Conservation (phyloP, 108 stramenopile genomes). For the Ochromonas danica region DNA sequence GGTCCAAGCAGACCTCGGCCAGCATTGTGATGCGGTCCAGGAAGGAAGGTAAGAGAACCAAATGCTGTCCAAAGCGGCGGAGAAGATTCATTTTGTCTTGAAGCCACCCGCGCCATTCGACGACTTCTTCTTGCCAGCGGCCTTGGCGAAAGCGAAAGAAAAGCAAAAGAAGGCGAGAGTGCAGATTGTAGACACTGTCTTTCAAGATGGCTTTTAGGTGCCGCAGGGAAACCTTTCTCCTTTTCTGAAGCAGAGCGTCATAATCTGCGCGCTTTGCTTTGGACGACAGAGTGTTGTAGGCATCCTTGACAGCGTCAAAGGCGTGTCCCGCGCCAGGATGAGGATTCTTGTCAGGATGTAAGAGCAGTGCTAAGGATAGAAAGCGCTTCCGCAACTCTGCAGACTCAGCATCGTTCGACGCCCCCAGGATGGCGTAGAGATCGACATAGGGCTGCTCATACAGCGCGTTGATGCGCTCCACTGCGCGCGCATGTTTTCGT, state of each 20-base stretch:
- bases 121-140: neutral
- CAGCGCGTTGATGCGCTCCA: neutral
- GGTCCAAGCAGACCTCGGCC: neutral
- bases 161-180: neutral
- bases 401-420: neutral
- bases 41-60: neutral
- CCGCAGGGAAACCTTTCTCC: neutral
- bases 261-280: neutral
- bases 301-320: slow-evolving; percentile 4
- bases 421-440: neutral
- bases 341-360: slow-evolving; percentile 19
- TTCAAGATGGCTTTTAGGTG: neutral
- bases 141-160: neutral
- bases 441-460: neutral
- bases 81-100: neutral
- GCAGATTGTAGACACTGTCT: neutral
- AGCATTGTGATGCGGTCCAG: neutral
- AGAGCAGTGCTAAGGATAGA: neutral
- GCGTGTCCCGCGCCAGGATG: neutral
- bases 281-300: neutral
- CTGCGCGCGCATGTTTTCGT: neutral
- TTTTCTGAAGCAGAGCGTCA: neutral
- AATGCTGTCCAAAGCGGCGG: neutral
- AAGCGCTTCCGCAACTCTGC: neutral
- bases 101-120: neutral